Evolutionary conservation across 129 eudicot species (phyloP).

Genomic region (Lactuca sativa): DNA sequence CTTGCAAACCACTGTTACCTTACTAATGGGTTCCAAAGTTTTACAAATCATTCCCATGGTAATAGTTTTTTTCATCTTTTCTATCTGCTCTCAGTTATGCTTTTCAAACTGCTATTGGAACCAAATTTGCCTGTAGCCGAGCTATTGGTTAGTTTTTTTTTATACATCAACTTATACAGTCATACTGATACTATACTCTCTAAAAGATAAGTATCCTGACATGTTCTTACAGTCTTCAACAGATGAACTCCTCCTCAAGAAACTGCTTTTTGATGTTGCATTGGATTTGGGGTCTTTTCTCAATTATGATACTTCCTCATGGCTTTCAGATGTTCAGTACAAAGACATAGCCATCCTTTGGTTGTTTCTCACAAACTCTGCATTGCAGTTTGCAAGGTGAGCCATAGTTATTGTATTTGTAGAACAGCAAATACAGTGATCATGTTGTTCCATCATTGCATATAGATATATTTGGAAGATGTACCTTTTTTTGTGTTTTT

Average conservation of each 20-base stretch:
- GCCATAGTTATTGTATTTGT: background rate
- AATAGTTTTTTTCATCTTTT: constrained; percentile 15
- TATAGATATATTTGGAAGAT: no score
- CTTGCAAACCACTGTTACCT: background rate
- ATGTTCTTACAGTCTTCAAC: constrained; percentile 47
- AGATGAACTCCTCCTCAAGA: constrained; percentile 45
- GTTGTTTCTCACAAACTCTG: constrained; percentile 57
- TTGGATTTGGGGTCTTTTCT: constrained; percentile 48
- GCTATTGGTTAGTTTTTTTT: constrained; percentile 55
- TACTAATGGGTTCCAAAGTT: background rate
- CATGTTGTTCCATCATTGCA: background rate
- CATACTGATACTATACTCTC: background rate
- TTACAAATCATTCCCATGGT: background rate
- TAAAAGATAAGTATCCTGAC: background rate
- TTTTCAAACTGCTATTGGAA: constrained; percentile 73
- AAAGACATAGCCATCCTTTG: constrained; percentile 46
- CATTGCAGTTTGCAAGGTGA: constrained; percentile 62
- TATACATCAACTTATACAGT: constrained; percentile 14
- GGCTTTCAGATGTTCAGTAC: constrained; percentile 34
- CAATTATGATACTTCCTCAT: constrained; percentile 35
- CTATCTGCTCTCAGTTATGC: constrained; percentile 49
- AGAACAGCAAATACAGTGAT: background rate
- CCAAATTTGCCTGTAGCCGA: constrained; percentile 56
- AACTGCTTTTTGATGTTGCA: constrained; percentile 53
- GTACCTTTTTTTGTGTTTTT: background rate